Base-by-base conservation (phyloP, 2,329 filamentous ascomycete genomes). In the Aspergillus tubingensis region DNA sequence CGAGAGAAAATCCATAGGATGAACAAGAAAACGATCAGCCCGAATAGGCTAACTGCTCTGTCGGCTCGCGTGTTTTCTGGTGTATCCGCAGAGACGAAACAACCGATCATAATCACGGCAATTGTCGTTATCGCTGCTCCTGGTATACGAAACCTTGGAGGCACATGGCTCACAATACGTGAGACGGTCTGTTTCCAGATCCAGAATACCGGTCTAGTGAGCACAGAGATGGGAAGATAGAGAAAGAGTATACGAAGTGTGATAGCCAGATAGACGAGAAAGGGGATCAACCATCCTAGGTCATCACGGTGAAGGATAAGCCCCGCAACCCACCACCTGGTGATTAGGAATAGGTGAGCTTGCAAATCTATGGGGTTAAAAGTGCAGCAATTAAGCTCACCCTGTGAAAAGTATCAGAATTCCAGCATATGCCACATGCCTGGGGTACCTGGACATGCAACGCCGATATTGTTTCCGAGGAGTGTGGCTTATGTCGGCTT, bases 261-360 rank as follows among this genome's bases (percentile, higher is more conserved):
- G 68, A 96, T 87, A 66, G 81, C 83, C 49, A 96, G 85, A 82
- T 89, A 96, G 50, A 96, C 73, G 54, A 96, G 82, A 77, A 96
- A 95, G 0, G 92, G 92, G 53, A 93, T 85, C 59, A 96, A 77
- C 92, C 92, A 96, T 70, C 91, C 91, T 76, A 84, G 82, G 70
- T 92, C 86, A 61, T 88, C 67, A 61, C 86, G 86, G 74, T 94
- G 91, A 56, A 91, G 80, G 61, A 92, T 81, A 51, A 94, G 79
- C 57, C 88, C 86, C 6, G 89, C 87, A 65, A 93, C 88, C 89
- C 89, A 93, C 90, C 90, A 92, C 69, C 83, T 83, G 66, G 11
- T 36, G 54, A 44, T 54, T 60, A 68, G 65, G 62, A 61, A 62
- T 21, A 17, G 32, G 57, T 58, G 49, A 54, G 25, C 44, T 44